These are phyloP conservation scores for Ambrosia hybrid DNA, from an alignment of 140 eudicot genomes.

Conservation along the genomic window DNA sequence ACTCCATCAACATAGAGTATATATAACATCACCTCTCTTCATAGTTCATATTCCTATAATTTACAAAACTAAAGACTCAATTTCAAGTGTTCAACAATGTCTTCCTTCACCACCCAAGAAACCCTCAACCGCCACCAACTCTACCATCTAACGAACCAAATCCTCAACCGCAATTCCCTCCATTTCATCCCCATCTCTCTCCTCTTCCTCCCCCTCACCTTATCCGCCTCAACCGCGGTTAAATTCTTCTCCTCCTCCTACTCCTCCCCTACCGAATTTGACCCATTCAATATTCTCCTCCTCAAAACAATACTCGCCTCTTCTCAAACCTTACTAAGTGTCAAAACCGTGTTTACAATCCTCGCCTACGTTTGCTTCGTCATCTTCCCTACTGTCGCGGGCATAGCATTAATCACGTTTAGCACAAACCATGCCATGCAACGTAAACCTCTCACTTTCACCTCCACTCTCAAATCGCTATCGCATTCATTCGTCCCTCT, in stretches of 20 bases:
- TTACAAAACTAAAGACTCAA: not conserved
- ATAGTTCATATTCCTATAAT: not conserved
- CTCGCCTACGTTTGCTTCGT: not conserved
- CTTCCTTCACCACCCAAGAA: slow-evolving; percentile 12
- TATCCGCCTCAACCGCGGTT: slow-evolving; percentile 12
- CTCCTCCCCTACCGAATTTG: not conserved
- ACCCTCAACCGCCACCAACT: slow-evolving; percentile 5
- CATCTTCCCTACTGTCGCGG: slow-evolving; percentile 15
- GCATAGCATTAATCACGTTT: slow-evolving; percentile 12
- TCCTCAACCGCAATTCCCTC: slow-evolving; percentile 23
- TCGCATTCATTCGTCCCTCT: not conserved
- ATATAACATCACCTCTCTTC: not conserved
- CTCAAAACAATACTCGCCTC: slow-evolving; percentile 13
- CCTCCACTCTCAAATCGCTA: slow-evolving; percentile 18
- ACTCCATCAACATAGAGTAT: not conserved
- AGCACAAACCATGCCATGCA: slow-evolving; percentile 15
- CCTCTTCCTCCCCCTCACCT: slow-evolving; percentile 23
- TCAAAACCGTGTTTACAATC: not conserved
- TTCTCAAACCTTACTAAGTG: not conserved
- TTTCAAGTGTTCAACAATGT: slow-evolving; percentile 1
- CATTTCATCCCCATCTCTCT: slow-evolving; percentile 23
- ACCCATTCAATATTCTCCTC: not conserved
- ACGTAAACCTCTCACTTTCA: slow-evolving; percentile 18
- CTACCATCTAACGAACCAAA: slow-evolving; percentile 4
- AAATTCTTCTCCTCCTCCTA: slow-evolving; percentile 5